Conservation (phyloP, 2,329 filamentous ascomycete genomes). For the Triangularia setosa region DNA sequence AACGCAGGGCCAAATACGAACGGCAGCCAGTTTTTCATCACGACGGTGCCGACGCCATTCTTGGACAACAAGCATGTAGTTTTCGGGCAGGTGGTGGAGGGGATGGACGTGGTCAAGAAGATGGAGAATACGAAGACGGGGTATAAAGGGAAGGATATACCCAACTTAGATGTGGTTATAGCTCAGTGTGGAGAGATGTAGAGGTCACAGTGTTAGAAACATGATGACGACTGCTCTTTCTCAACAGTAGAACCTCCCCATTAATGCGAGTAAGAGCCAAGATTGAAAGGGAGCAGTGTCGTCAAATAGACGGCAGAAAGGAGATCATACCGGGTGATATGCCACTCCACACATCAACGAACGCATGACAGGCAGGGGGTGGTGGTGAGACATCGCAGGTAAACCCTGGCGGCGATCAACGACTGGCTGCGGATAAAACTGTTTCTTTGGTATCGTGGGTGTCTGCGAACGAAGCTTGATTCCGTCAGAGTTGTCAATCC, state of each 20-base stretch:
- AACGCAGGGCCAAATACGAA: slow-evolving; percentile 92
- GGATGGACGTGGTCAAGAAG: slow-evolving; percentile 87
- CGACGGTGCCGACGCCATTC: slow-evolving; percentile 79
- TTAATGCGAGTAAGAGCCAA: slow-evolving; percentile 4
- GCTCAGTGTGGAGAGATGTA: slow-evolving; percentile 93
- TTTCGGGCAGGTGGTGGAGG: slow-evolving; percentile 84
- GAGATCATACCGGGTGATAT: background rate
- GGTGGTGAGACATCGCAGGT: background rate
- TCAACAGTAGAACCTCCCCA: background rate
- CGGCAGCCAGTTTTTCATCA: slow-evolving; percentile 97
- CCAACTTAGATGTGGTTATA: slow-evolving; percentile 79
- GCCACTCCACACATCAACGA: background rate
- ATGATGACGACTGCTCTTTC: background rate
- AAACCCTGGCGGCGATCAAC: background rate
- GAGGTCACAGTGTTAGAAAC: background rate
- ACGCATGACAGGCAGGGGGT: background rate
- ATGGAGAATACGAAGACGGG: slow-evolving; percentile 88
- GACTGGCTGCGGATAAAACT: background rate
- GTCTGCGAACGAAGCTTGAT: background rate
- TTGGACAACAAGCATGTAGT: slow-evolving; percentile 93
- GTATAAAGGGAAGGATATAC: slow-evolving; percentile 68
- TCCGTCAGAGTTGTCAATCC: background rate
- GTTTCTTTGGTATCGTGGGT: background rate
- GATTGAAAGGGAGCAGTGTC: background rate
- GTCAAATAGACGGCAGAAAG: background rate